Evolutionary conservation across 2,329 filamentous ascomycete species (phyloP).

Genomic region (Sclerotinia sclerotiorum): DNA sequence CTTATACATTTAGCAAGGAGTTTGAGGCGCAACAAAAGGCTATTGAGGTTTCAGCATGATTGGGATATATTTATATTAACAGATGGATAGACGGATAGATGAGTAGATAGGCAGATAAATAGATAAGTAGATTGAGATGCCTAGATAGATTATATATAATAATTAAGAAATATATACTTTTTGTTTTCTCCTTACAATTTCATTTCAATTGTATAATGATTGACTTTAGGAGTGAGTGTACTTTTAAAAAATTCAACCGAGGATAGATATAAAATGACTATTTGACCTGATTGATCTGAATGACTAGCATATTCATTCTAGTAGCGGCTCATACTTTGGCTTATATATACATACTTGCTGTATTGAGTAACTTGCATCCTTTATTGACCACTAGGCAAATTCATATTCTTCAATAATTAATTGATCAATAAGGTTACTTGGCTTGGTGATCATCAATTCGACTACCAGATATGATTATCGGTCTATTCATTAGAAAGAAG

Average conservation of each 20-base stretch:
- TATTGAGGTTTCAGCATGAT: slow-evolving; percentile 9
- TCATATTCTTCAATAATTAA: neutral
- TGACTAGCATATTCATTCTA: too few species aligned
- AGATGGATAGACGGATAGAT: neutral
- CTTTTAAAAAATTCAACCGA: too few species aligned
- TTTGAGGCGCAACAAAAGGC: slow-evolving; percentile 30
- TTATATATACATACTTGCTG: too few species aligned
- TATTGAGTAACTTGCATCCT: too few species aligned
- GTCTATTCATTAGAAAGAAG: too few species aligned
- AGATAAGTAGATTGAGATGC: neutral
- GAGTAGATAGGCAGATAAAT: neutral
- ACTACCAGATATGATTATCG: too few species aligned
- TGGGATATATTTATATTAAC: neutral
- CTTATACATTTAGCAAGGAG: slow-evolving; percentile 41
- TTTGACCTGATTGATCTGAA: too few species aligned
- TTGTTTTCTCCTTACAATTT: neutral
- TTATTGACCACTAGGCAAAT: neutral
- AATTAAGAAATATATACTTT: neutral
- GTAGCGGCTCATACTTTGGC: too few species aligned
- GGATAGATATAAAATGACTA: too few species aligned
- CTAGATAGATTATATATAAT: neutral
- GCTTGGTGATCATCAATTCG: too few species aligned
- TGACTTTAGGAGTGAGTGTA: neutral
- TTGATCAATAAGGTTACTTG: too few species aligned
- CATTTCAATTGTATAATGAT: neutral